These are phyloP conservation scores for Exophiala lecanii-corni DNA, from an alignment of 2,329 filamentous ascomycete species.

Conservation along the genomic window DNA sequence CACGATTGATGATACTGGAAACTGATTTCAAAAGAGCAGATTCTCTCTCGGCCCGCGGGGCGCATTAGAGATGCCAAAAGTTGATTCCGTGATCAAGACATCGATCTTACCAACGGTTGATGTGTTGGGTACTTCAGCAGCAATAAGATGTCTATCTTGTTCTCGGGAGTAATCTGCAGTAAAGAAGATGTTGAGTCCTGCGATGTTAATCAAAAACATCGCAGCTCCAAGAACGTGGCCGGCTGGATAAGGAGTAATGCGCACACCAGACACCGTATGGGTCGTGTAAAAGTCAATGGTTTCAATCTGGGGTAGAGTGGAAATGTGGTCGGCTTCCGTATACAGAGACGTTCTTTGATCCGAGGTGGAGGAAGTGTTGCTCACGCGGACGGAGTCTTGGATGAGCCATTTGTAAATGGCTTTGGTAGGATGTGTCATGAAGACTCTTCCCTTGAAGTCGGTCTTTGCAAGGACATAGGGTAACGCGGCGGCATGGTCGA, in stretches of 20 bases:
- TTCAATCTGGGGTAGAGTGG: constrained; percentile 90
- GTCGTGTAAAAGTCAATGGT: constrained; percentile 98
- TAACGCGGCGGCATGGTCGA: constrained; percentile 97
- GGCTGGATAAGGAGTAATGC: constrained; percentile 93
- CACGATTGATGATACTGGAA: constrained; percentile 82
- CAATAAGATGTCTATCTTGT: constrained; percentile 91
- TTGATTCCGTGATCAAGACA: constrained; percentile 94
- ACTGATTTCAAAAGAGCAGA: constrained; percentile 94
- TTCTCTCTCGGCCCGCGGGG: constrained; percentile 88
- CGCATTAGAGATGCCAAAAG: constrained; percentile 92
- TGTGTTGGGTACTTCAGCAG: constrained; percentile 70
- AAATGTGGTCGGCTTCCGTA: constrained; percentile 90
- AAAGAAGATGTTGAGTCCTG: constrained; percentile 92
- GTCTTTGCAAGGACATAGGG: constrained; percentile 97
- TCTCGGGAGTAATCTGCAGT: constrained; percentile 97
- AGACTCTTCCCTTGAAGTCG: constrained; percentile 92
- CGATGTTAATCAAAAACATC: constrained; percentile 98
- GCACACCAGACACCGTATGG: constrained; percentile 92
- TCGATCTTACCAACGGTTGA: constrained; percentile 79
- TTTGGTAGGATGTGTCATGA: constrained; percentile 99
- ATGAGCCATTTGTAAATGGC: constrained; percentile 99
- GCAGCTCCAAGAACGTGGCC: constrained; percentile 97
- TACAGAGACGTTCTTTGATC: constrained; percentile 69
- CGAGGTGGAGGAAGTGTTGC: constrained; percentile 60
- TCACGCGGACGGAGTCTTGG: constrained; percentile 90